Conservation (phyloP, 169 alveolate genomes). For the Plasmodium reichenowi region DNA sequence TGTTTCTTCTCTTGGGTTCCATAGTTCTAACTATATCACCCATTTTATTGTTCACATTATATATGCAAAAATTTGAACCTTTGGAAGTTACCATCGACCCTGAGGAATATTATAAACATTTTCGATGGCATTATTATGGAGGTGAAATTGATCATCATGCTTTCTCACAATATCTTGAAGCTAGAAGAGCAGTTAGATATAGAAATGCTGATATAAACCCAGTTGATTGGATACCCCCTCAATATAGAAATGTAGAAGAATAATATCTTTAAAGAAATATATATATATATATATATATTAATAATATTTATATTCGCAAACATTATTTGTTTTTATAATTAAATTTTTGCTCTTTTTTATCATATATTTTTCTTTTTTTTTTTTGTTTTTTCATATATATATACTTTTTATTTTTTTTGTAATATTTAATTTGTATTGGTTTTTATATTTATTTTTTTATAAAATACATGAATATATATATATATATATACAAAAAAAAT, state of each 20-base stretch:
- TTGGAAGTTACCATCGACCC: slow-evolving; percentile 82
- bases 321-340: not conserved
- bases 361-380: not conserved
- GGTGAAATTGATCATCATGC: slow-evolving; percentile 90
- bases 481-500: too few species aligned
- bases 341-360: not conserved
- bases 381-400: not conserved
- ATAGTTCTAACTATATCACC: slow-evolving; percentile 62
- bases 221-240: slow-evolving; percentile 90
- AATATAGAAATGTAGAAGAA: slow-evolving; percentile 83
- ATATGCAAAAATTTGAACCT: slow-evolving; percentile 84
- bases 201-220: slow-evolving; percentile 88
- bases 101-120: slow-evolving; percentile 85
- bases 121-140: slow-evolving; percentile 89
- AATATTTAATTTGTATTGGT: not conserved
- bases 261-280: not conserved
- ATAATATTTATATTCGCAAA: not conserved
- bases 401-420: not conserved
- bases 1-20: slow-evolving; percentile 70
- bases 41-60: slow-evolving; percentile 77
- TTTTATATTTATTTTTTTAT: too few species aligned
- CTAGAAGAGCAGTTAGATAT: slow-evolving; percentile 90
- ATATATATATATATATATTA: not conserved
- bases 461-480: too few species aligned
- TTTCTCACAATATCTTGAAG: slow-evolving; percentile 89